Percentiles rank a stretch among this genome's conserved stretches.
phyloP scores from a whole-genome alignment of 2,329 filamentous ascomycete genomes.

The Thermochaetoides dissita region DNA sequence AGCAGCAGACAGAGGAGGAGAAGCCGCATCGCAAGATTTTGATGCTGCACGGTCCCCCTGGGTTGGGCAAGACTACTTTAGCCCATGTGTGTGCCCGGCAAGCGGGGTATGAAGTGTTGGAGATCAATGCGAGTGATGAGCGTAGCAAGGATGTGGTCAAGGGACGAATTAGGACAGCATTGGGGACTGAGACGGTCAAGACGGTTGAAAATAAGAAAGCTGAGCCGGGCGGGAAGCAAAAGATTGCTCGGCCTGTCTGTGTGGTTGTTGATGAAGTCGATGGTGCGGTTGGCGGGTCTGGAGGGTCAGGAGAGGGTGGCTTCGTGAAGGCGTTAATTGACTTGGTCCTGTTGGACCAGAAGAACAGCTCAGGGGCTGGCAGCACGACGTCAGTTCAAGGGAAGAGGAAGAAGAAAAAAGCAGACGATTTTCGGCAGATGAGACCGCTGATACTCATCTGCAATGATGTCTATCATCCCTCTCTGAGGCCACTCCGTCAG shows the following conservation, averaged over 20 bases:
- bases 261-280: constrained; percentile 95
- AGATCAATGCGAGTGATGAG: constrained; percentile 97
- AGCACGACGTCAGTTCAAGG: no score
- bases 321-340: constrained; percentile 94
- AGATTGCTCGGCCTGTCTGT: constrained; percentile 73
- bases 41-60: constrained; percentile 79
- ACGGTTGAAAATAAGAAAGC: constrained; percentile 47
- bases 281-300: constrained; percentile 72
- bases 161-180: constrained; percentile 75
- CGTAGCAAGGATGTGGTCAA: constrained; percentile 80
- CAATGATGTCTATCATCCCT: constrained; percentile 91
- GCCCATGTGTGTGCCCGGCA: constrained; percentile 92
- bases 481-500: constrained; percentile 73
- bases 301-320: constrained; percentile 70
- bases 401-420: constrained; percentile 50
- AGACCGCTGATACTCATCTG: constrained; percentile 87
- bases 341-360: constrained; percentile 72
- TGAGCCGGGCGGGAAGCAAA: constrained; percentile 42
- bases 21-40: constrained; percentile 75
- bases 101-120: constrained; percentile 89
- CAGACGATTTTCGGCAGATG: constrained; percentile 75
- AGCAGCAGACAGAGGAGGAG: constrained; percentile 46
- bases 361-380: constrained; percentile 42
- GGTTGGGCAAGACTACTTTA: constrained; percentile 87
- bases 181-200: constrained; percentile 89